A percentile compares a stretch with the other conserved stretches of the same genome.
Evolutionary conservation across 371 early-diverging fungal species (phyloP).

Genomic region (Paraphysoderma sedebokerense): DNA sequence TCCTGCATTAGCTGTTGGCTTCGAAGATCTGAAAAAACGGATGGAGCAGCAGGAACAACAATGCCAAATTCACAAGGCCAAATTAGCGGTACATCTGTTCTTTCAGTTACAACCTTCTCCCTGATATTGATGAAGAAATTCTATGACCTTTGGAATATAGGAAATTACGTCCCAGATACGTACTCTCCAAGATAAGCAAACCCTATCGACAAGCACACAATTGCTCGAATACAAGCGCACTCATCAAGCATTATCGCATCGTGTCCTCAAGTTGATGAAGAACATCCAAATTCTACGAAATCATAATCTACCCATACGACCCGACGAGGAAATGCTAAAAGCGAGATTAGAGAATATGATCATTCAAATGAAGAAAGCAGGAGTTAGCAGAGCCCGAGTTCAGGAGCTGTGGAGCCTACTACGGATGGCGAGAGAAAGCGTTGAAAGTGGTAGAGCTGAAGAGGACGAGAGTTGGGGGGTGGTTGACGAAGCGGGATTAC

Average conservation of each 20-base stretch:
- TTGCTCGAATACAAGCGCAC: slow-evolving; percentile 48
- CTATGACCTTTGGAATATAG: slow-evolving; percentile 2
- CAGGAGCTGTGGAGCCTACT: slow-evolving; percentile 65
- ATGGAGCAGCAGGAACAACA: slow-evolving; percentile 51
- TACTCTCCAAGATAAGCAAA: slow-evolving; percentile 37
- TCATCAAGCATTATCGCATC: slow-evolving; percentile 57
- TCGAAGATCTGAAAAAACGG: slow-evolving; percentile 66
- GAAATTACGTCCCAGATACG: slow-evolving; percentile 45
- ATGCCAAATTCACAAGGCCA: slow-evolving; percentile 33
- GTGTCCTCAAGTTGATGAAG: slow-evolving; percentile 60
- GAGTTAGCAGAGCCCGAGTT: slow-evolving; percentile 57
- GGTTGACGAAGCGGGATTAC: no score
- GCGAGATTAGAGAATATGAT: slow-evolving; percentile 50
- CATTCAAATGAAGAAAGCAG: slow-evolving; percentile 50
- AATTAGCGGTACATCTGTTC: slow-evolving; percentile 25
- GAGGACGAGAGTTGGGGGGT: no score
- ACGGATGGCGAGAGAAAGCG: slow-evolving; percentile 30
- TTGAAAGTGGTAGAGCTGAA: background rate
- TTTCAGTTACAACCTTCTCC: slow-evolving; percentile 1
- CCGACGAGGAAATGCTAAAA: slow-evolving; percentile 63
- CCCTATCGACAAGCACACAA: slow-evolving; percentile 36
- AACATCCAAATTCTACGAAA: slow-evolving; percentile 58
- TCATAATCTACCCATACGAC: slow-evolving; percentile 56
- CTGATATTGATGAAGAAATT: background rate
- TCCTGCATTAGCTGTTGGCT: slow-evolving; percentile 77